Evolutionary conservation across 2,329 filamentous ascomycete genomes (phyloP).

Genomic region (Alternaria sp.): DNA sequence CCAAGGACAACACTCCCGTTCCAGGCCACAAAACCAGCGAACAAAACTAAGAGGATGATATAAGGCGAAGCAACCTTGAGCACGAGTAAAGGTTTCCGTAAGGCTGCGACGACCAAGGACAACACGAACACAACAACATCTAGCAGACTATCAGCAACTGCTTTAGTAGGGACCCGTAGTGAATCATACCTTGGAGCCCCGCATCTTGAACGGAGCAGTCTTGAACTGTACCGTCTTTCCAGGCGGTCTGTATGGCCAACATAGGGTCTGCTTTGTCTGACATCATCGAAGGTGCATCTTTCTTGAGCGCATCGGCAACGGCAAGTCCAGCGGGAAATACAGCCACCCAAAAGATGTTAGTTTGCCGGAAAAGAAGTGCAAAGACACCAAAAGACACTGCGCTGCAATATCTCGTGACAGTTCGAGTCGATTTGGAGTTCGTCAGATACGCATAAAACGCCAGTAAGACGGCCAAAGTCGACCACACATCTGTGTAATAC

Average conservation of each 20-base stretch:
- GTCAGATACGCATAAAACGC: conserved; percentile 64
- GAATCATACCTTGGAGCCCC: conserved; percentile 27
- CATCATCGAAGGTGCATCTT: conserved; percentile 2
- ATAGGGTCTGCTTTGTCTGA: background rate
- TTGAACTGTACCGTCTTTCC: conserved; percentile 28
- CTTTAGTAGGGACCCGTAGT: too few species aligned
- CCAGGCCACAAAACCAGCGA: conserved; percentile 78
- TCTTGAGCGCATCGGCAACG: conserved; percentile 38
- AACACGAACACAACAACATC: conserved; percentile 50
- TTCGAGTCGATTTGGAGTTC: conserved; percentile 15
- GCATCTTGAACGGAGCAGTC: conserved; percentile 33
- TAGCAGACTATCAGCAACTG: conserved; percentile 13
- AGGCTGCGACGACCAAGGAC: conserved; percentile 67
- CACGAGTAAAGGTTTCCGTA: conserved; percentile 51
- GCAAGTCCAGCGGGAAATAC: conserved; percentile 70
- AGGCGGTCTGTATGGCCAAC: conserved; percentile 21
- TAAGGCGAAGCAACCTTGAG: conserved; percentile 57
- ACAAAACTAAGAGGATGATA: conserved; percentile 68
- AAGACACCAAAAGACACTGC: conserved; percentile 64
- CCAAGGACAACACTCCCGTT: conserved; percentile 93
- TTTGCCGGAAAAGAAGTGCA: conserved; percentile 83
- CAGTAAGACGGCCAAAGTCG: conserved; percentile 75
- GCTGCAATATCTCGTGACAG: conserved; percentile 16
- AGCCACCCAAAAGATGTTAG: conserved; percentile 95
- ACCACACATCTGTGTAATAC: conserved; percentile 93